Base-by-base conservation (phyloP, 2,329 filamentous ascomycete genomes). In the Emergomyces orientalis region DNA sequence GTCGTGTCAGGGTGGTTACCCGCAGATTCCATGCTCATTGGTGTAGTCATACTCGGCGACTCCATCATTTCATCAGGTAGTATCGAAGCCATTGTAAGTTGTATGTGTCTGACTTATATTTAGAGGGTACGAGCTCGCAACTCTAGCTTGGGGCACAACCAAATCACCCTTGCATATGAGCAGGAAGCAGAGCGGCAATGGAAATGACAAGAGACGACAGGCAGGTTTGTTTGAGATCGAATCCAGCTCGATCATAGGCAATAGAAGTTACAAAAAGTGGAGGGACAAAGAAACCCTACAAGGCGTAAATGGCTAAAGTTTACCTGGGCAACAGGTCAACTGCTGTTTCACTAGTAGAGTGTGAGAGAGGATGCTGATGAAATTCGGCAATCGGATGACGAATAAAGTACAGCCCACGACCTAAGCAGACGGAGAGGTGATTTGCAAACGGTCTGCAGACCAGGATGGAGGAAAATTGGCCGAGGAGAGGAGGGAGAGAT, bases 1-100 rank as follows among this genome's bases (percentile, higher is more conserved):
- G 75, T 76, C 47, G 74, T 75, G 37, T 77, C 77, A 59, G 74
- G 64, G 3, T 76, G 72, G 17, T 76, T 74, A 64, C 75, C 70
- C 4, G 71, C 75, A 39, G 75, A 73, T 58, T 69, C 65, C 51
- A 75, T 72, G 62, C 71, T 77, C 25, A 66, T 68, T 6, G 76
- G 72, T 17, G 75, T 74, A 57, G 69, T 67, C 17, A 66, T 63
- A 54, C 69, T 73, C 22, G 76, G 70, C 47, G 72, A 72, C 52
- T 71, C 68, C 30, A 69, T 60, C 58, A 73, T 69, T 63, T 70
- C 71, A 52, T 73, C 69, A 54, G 72, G 63, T 49, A 68, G 56
- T 32, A 69, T 66, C 51, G 72, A 65, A 60, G 72, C 67, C 75
- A 77, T 64, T 57, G 58, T 58, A 45, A 19, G 45, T 17, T 30